Conservation (phyloP, 371 early-diverging fungal species). For the Mucor racemosus region DNA sequence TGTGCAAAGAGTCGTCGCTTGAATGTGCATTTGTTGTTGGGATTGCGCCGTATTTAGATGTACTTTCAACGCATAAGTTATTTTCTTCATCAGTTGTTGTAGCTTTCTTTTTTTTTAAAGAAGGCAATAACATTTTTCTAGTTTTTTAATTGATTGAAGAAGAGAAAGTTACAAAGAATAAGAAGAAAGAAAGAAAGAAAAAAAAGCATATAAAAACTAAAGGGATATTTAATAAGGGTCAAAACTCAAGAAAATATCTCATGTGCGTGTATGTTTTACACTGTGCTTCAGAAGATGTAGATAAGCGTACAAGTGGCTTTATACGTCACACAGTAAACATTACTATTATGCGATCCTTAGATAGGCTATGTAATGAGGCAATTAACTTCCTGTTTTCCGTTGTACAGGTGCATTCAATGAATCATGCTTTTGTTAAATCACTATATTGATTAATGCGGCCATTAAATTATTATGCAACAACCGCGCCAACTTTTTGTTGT, state of each 20-base stretch:
- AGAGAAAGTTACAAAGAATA: too few species aligned
- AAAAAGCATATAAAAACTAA: neutral
- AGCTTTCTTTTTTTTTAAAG: neutral
- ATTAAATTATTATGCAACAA: too few species aligned
- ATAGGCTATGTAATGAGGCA: neutral
- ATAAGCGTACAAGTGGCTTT: neutral
- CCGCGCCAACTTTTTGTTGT: too few species aligned
- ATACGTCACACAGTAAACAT: slow-evolving; percentile 6
- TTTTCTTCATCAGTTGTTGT: slow-evolving; percentile 20
- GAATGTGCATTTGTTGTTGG: neutral
- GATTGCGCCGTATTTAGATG: slow-evolving; percentile 14
- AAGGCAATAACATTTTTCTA: neutral
- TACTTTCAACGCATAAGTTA: slow-evolving; percentile 14
- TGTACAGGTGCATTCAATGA: neutral
- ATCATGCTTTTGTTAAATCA: neutral
- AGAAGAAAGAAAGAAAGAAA: neutral
- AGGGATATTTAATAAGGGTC: slow-evolving; percentile 1
- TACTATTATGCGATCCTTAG: neutral
- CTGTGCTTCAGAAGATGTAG: neutral
- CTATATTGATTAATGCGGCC: too few species aligned
- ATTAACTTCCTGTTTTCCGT: neutral
- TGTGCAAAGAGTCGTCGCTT: slow-evolving; percentile 15
- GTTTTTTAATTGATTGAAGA: neutral
- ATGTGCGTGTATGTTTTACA: neutral
- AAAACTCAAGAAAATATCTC: neutral